Conservation (phyloP, 2,329 filamentous ascomycete species). For the Triangularia verruculosa region DNA sequence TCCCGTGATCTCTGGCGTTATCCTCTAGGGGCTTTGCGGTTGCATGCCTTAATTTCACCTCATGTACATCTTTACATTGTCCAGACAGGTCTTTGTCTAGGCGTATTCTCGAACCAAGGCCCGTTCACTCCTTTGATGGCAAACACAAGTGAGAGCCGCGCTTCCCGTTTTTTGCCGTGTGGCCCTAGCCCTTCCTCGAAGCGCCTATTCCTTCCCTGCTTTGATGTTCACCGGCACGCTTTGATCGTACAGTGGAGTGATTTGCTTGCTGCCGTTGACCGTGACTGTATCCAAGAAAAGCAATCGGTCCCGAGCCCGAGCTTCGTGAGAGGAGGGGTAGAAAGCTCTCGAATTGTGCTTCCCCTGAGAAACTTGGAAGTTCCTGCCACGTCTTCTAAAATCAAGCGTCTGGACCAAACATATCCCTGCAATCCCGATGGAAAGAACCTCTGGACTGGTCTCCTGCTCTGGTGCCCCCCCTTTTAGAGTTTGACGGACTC, state of each 20-base stretch:
- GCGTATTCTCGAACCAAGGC: conserved; percentile 1
- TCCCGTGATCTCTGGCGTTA: conserved; percentile 15
- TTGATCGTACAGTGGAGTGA: neutral
- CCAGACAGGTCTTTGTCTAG: conserved; percentile 9
- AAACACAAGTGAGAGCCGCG: conserved; percentile 6
- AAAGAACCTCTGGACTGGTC: neutral
- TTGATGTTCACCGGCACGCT: neutral
- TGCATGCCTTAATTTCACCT: conserved; percentile 5
- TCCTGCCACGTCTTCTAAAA: neutral
- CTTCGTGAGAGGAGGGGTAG: neutral
- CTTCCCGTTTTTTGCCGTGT: conserved; percentile 5
- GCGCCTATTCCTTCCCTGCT: neutral
- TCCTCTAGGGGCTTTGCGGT: conserved; percentile 8
- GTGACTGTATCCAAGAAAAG: neutral
- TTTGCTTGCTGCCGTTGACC: neutral
- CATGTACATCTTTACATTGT: conserved; percentile 15
- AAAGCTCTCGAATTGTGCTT: neutral
- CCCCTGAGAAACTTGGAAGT: neutral
- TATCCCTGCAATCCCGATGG: neutral
- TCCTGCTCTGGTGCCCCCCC: neutral
- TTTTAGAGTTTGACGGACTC: conserved; percentile 4
- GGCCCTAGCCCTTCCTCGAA: neutral
- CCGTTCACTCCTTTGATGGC: conserved; percentile 11
- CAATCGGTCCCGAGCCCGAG: neutral
- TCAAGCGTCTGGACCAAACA: neutral